A percentile compares a stretch with the other conserved stretches of the same genome.
Evolutionary conservation across 148 eudicot species (phyloP).

Genomic region (Linanthus parryae): DNA sequence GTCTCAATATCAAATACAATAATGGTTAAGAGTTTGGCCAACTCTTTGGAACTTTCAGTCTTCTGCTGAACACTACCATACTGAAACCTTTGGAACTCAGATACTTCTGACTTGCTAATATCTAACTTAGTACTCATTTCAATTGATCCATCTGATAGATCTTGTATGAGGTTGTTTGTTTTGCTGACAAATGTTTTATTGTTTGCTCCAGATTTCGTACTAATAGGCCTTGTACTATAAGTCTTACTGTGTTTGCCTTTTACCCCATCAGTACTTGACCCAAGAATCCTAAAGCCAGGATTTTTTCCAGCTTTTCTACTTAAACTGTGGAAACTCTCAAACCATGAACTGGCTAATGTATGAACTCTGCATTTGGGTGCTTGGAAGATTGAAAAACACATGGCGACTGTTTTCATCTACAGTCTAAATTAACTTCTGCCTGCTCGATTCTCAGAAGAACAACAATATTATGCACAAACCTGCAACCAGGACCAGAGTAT

Average conservation of each 20-base stretch:
- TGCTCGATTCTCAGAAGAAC: too few species aligned
- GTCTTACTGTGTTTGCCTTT: constrained; percentile 43
- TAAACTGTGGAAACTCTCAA: constrained; percentile 26
- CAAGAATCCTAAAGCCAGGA: constrained; percentile 29
- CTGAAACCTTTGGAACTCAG: constrained; percentile 28
- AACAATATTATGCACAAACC: too few species aligned
- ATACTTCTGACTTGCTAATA: constrained; percentile 25
- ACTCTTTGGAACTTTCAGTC: constrained; percentile 36
- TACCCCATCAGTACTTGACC: constrained; percentile 32
- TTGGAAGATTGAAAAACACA: constrained; percentile 62
- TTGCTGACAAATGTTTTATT: constrained; percentile 30
- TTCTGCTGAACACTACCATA: constrained; percentile 35
- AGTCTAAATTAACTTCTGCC: constrained; percentile 10
- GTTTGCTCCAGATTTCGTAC: constrained; percentile 35
- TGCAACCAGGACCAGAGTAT: too few species aligned
- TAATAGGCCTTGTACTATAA: constrained; percentile 49
- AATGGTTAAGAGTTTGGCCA: constrained; percentile 42
- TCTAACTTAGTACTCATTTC: constrained; percentile 19
- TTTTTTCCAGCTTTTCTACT: constrained; percentile 23
- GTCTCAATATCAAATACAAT: constrained; percentile 84
- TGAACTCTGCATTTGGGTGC: constrained; percentile 52
- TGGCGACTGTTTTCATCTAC: constrained; percentile 56
- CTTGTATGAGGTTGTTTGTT: constrained; percentile 30
- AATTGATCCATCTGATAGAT: constrained; percentile 30
- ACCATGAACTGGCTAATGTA: constrained; percentile 51